phyloP scores from a whole-genome alignment of 2,329 filamentous ascomycete species.

The Trematosphaeria pertusa region DNA sequence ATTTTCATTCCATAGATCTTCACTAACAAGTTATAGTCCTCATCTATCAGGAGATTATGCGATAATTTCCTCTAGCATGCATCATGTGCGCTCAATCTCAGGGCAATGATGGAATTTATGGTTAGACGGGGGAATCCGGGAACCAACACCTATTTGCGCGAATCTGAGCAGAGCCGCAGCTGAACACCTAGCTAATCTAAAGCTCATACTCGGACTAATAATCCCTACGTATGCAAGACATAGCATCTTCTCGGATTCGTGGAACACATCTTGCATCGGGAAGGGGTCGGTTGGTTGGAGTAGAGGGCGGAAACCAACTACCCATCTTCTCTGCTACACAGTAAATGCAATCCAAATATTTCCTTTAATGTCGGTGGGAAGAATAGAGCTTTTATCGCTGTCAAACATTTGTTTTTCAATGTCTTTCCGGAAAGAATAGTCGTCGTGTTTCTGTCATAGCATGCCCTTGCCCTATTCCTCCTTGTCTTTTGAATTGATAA shows the following conservation, averaged over 20 bases:
- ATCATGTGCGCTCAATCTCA: conserved; percentile 13
- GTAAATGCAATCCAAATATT: no score
- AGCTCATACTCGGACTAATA: conserved; percentile 23
- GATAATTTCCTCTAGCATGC: conserved; percentile 53
- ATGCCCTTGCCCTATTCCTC: no score
- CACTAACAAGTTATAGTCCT: conserved; percentile 60
- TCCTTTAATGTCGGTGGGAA: no score
- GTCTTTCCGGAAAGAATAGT: no score
- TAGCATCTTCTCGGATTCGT: conserved; percentile 7
- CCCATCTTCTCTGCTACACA: conserved; percentile 11
- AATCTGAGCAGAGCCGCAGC: conserved; percentile 31
- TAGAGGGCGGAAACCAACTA: conserved; percentile 5
- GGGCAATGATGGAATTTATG: conserved; percentile 3
- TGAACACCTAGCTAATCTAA: conserved; percentile 38
- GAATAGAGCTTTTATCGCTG: no score
- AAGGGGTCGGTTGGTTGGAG: conserved; percentile 3
- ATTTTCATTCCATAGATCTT: background rate
- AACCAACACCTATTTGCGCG: conserved; percentile 15
- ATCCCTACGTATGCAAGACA: conserved; percentile 1
- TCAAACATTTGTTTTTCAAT: no score
- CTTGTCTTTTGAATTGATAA: no score
- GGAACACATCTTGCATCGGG: conserved; percentile 5
- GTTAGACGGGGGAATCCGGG: conserved; percentile 5
- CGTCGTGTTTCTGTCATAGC: no score
- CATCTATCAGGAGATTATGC: conserved; percentile 97